Evolutionary conservation across 2,329 filamentous ascomycete genomes (phyloP), one percentile per base, ranked within the genome.

Genomic region (Pyrenochaeta sp.): DNA sequence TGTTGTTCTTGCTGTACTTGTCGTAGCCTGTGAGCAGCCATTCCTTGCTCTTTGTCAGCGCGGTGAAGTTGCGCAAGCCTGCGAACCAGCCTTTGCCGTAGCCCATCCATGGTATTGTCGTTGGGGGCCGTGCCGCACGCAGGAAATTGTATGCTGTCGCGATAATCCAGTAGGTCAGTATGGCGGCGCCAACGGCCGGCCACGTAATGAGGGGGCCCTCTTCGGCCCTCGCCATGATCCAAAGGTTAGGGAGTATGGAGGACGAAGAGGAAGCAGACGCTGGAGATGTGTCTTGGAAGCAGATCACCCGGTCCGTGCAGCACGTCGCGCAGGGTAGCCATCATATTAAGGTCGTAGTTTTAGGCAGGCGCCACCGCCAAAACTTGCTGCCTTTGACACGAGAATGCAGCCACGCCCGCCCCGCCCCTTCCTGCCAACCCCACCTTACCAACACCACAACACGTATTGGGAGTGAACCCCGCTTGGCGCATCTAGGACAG

Each of bases 81-180:
- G 59, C 64, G 19, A 63, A 36, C 64, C 60, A 71, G 45, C 67
- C 66, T 47, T 66, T 71, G 3, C 70, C 70, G 45, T 70, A 62
- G 30, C 70, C 70, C 24, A 68, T 48, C 65, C 67, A 71, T 55
- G 70, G 67, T 48, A 72, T 55, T 2, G 46, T 36, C 5, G 50
- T 56, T 12, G 70, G 70, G 19, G 63, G 58, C n/a, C 50, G 47
- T 42, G 64, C 67, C 1, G 65, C 48, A 22, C 53, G 56, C 12
- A 69, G 13, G 19, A 62, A 58, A 53, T 56, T 50, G 53, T 62
- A 61, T 25, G 56, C 22, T 10, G 64, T 60, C 15, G 61, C 58
- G 34, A 64, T 27, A 15, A 62, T 24, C 39, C 59, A 53, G 43
- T 69, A 69, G 12, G 61, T 77, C 30, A 65, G n/a, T 2, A 63